phyloP scores from a whole-genome alignment of 177 flowering plant species.

The Vitis hybrid region DNA sequence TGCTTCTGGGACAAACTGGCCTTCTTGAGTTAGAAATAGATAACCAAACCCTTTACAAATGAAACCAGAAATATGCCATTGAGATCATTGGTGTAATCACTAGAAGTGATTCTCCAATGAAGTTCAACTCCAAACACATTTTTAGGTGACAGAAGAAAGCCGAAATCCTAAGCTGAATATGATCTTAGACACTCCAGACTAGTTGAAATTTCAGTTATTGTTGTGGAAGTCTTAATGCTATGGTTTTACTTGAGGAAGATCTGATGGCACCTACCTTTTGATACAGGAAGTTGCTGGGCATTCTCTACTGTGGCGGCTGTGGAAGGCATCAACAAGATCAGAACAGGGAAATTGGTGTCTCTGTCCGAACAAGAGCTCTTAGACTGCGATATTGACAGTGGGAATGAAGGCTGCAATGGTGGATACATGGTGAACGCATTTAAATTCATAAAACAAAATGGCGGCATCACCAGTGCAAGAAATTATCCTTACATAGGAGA shows the following conservation, averaged over 20 bases:
- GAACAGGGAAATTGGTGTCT: slow-evolving; percentile 45
- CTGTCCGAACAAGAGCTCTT: slow-evolving; percentile 73
- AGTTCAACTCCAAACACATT: too few species aligned
- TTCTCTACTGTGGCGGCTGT: slow-evolving; percentile 73
- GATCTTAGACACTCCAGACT: too few species aligned
- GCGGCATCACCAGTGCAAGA: slow-evolving; percentile 52
- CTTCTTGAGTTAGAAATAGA: too few species aligned
- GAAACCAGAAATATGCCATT: too few species aligned
- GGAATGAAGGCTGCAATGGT: slow-evolving; percentile 60
- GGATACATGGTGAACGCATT: slow-evolving; percentile 63
- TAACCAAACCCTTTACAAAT: too few species aligned
- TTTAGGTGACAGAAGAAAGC: too few species aligned
- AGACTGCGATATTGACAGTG: slow-evolving; percentile 45
- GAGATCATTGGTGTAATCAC: too few species aligned
- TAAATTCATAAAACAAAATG: slow-evolving; percentile 37
- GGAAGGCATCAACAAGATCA: slow-evolving; percentile 63
- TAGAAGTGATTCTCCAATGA: too few species aligned
- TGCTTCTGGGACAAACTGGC: too few species aligned
- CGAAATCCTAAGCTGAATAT: too few species aligned
- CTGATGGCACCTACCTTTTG: neutral
- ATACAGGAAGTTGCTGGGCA: slow-evolving; percentile 81
- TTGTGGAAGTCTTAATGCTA: too few species aligned
- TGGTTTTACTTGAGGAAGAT: neutral
- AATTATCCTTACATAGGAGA: slow-evolving; percentile 60
- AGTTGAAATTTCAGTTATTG: too few species aligned